These are phyloP conservation scores for Hymenoscyphus linearis DNA, from an alignment of 2,329 filamentous ascomycete genomes.

Conservation along the genomic window DNA sequence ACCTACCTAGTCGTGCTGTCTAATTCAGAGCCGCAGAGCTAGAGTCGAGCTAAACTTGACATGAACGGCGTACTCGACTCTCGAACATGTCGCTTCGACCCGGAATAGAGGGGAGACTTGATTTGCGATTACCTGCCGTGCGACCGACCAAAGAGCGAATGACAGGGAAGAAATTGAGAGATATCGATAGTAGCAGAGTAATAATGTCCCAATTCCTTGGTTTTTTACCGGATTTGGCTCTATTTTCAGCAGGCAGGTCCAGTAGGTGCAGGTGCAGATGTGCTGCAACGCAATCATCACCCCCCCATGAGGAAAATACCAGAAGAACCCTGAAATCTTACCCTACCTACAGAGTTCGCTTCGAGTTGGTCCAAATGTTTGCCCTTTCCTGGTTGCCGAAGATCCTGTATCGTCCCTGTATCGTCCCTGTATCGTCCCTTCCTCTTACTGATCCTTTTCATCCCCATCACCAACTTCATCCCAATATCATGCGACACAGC, in stretches of 20 bases:
- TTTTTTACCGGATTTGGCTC: neutral
- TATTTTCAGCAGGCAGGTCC: too few relatives aligned
- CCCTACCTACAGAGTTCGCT: neutral
- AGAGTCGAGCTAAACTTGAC: neutral
- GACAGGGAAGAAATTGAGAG: neutral
- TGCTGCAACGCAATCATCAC: neutral
- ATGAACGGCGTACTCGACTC: neutral
- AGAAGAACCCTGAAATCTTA: neutral
- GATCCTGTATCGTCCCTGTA: neutral
- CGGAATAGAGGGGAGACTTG: neutral
- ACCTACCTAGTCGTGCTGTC: neutral
- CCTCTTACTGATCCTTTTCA: neutral
- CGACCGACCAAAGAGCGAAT: neutral
- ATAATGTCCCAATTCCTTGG: neutral
- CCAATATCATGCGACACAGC: neutral
- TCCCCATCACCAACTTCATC: neutral
- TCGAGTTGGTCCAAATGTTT: neutral
- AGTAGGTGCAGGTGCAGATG: neutral
- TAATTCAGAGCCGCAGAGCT: neutral
- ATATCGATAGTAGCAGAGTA: neutral
- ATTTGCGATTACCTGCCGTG: neutral
- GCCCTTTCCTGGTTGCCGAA: neutral
- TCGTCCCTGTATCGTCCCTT: neutral
- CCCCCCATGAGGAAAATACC: neutral
- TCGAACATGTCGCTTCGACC: too few relatives aligned